Percentiles rank a stretch among this genome's conserved stretches.
Evolutionary conservation across 2,329 filamentous ascomycete species (phyloP).

Genomic region (Ceratocystiopsis brevicomis): DNA sequence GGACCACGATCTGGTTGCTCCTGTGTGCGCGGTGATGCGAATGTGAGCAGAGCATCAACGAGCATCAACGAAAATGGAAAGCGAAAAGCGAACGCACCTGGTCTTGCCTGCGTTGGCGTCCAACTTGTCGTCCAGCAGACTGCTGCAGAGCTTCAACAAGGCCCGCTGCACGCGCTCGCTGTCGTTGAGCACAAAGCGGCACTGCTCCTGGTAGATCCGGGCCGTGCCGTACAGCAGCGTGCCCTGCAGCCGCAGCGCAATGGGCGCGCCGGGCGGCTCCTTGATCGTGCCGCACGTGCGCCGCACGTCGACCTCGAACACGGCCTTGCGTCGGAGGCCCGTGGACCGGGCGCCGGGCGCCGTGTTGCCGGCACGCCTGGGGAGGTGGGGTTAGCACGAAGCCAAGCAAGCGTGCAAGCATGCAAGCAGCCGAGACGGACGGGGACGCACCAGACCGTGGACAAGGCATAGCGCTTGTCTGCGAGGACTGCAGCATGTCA

Average conservation of each 20-base stretch:
- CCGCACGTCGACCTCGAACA: conserved; percentile 69
- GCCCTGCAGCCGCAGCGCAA: conserved; percentile 77
- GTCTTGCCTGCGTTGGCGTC: conserved; percentile 54
- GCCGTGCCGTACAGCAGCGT: conserved; percentile 75
- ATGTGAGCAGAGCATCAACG: no score
- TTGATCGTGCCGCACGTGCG: conserved; percentile 83
- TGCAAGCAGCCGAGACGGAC: conserved; percentile 12
- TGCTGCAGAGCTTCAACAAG: conserved; percentile 51
- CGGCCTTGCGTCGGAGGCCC: conserved; percentile 67
- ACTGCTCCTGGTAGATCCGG: conserved; percentile 74
- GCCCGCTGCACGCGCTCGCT: conserved; percentile 40
- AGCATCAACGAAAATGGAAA: no score
- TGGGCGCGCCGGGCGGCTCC: conserved; percentile 55
- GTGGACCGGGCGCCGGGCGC: conserved; percentile 52
- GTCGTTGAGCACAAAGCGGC: conserved; percentile 66
- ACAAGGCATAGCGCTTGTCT: conserved; percentile 73
- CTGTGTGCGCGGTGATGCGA: conserved; percentile 23
- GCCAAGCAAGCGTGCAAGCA: no score
- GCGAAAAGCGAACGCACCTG: conserved; percentile 32
- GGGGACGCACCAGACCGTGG: conserved; percentile 63
- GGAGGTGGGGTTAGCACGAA: neutral
- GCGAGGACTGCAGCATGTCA: conserved; percentile 46
- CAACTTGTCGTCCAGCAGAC: conserved; percentile 43
- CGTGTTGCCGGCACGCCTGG: conserved; percentile 78
- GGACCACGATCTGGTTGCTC: conserved; percentile 54